Evolutionary conservation across 2,329 filamentous ascomycete genomes (phyloP).

Genomic region (Gremmenia infestans): DNA sequence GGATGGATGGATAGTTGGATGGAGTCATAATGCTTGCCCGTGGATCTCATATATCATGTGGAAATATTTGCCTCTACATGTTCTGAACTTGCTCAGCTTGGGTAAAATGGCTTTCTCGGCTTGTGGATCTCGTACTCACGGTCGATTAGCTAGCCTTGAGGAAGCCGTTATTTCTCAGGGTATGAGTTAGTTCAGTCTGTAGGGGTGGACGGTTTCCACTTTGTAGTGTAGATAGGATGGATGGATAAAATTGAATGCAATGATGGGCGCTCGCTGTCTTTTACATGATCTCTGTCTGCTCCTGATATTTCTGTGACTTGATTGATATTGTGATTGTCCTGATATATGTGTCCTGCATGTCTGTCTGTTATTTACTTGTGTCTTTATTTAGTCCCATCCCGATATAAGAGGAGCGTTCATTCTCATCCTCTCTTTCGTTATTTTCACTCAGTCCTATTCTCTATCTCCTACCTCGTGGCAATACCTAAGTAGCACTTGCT

Average conservation of each 20-base stretch:
- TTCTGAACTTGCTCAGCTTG: slow-evolving; percentile 1
- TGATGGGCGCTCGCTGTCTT: not conserved
- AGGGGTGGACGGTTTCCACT: not conserved
- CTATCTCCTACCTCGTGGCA: too few relatives aligned
- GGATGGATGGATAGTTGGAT: slow-evolving; percentile 1
- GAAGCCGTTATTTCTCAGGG: slow-evolving; percentile 1
- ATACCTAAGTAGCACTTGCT: too few relatives aligned
- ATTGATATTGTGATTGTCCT: not conserved
- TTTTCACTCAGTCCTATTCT: too few relatives aligned
- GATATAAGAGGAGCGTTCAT: too few relatives aligned
- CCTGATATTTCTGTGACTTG: too few relatives aligned
- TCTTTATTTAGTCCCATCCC: too few relatives aligned
- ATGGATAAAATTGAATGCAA: not conserved
- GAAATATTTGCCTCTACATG: not conserved
- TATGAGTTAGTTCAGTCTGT: not conserved
- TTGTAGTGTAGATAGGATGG: not conserved
- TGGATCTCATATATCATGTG: not conserved
- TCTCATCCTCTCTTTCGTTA: too few relatives aligned
- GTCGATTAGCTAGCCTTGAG: slow-evolving; percentile 18
- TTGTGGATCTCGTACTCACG: slow-evolving; percentile 13
- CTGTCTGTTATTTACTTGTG: too few relatives aligned
- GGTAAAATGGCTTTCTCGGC: slow-evolving; percentile 2
- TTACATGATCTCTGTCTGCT: not conserved
- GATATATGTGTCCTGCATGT: not conserved
- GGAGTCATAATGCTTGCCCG: not conserved